Base-by-base conservation (phyloP, 2,329 filamentous ascomycete species). In the Parasarocladium wereldwijsianum region DNA sequence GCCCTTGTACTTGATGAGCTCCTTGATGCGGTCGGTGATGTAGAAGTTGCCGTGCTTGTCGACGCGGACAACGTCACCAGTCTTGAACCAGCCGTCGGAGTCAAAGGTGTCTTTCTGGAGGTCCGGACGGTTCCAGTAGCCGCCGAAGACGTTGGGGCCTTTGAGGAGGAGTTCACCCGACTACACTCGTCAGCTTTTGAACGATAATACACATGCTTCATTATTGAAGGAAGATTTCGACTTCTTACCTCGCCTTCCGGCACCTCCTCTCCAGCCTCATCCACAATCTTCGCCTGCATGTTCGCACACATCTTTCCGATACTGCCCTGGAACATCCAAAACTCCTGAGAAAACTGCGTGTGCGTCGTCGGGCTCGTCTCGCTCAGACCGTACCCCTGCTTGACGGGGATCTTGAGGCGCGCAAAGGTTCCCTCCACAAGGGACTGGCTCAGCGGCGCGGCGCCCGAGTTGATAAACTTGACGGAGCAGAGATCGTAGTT, bases 381-480 rank as follows among this genome's bases (percentile, higher is more conserved):
- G 5, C 76, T 84, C 5, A 96, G 64, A 0, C 87, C 87, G 46
- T 93, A 96, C 12, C 82, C 86, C 55, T 96, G 87, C 61, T 93
- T 94, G 36, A 93, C 73, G 3, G 77, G 76, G 13, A 92, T 64
- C 30, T 73, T 73, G 34, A 90, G 70, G 6, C 85, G 71, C 13
- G 68, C 54, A 60, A 82, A 81, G 3, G 90, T 70, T 7, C 72
- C 67, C 32, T 84, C 71, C 1, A 87, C 79, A 3, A 96, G 66
- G 38, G 93, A 84, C 18, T 63, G 60, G 0, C 83, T 87, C 23
- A 94, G 59, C 0, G 87, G 87, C 1, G 87, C 86, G 0, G 86
- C 87, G 15, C 82, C 87, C 1, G 73, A 86, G 54, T 85, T 90
- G 61, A 93, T 62, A 70, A 86, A 86, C 26, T 80, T 76, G 15